phyloP scores from a whole-genome alignment of 441 rosid genomes.

The Populus tomentosa region DNA sequence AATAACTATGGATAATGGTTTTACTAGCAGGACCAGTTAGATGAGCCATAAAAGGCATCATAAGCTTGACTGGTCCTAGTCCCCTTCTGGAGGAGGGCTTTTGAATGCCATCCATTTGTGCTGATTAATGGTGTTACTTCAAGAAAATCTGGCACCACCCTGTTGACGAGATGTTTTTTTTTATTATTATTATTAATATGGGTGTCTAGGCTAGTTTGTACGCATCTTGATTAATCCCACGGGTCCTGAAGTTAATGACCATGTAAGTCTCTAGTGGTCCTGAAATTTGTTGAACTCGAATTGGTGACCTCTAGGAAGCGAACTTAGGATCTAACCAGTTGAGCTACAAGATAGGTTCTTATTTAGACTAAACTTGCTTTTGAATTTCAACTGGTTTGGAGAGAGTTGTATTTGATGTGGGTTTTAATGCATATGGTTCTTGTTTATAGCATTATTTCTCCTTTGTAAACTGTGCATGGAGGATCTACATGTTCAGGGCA shows the following conservation, averaged over 20 bases:
- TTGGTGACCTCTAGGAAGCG: accelerated
- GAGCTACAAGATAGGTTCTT: too few relatives aligned
- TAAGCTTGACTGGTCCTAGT: constrained; percentile 25
- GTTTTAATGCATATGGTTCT: neutral
- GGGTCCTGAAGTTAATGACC: too few relatives aligned
- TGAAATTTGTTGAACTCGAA: too few relatives aligned
- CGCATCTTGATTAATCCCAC: too few relatives aligned
- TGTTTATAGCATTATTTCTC: neutral
- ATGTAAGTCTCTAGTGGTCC: too few relatives aligned
- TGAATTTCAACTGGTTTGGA: constrained; percentile 19
- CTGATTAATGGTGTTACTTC: constrained; percentile 22
- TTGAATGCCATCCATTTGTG: constrained; percentile 53
- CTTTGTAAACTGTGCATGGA: neutral
- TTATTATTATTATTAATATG: too few relatives aligned
- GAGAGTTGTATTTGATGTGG: constrained; percentile 13
- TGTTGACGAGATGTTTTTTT: constrained; percentile 2
- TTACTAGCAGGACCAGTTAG: constrained; percentile 59
- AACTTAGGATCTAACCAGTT: accelerated
- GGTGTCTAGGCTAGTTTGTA: too few relatives aligned
- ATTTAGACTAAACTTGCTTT: constrained; percentile 23
- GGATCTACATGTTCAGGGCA: neutral
- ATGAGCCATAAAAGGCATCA: constrained; percentile 48
- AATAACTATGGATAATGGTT: neutral
- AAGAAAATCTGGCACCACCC: constrained; percentile 15
- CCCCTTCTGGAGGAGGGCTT: constrained; percentile 55